These are phyloP conservation scores for Ceratocystis eucalypticola DNA, from an alignment of 2,329 filamentous ascomycete species.

Conservation along the genomic window DNA sequence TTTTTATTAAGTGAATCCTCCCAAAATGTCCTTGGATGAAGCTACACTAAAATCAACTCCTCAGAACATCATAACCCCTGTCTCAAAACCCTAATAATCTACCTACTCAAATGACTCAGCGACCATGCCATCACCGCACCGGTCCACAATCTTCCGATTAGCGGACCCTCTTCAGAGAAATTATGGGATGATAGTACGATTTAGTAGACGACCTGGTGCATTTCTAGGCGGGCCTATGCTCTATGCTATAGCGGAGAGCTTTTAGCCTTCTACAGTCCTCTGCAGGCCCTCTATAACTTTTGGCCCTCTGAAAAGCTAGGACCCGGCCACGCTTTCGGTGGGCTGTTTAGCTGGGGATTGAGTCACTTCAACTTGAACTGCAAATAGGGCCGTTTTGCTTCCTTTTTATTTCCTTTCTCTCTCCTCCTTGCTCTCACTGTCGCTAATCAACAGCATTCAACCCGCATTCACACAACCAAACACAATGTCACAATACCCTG, in stretches of 20 bases:
- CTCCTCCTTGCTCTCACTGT: too few relatives aligned
- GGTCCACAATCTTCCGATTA: conserved; percentile 11
- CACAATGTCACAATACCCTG: conserved; percentile 32
- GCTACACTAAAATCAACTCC: too few relatives aligned
- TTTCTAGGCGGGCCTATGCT: conserved; percentile 7
- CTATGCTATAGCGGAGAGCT: not conserved
- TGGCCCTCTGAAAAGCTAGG: too few relatives aligned
- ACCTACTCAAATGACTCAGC: too few relatives aligned
- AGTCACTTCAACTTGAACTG: not conserved
- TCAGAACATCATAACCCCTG: too few relatives aligned
- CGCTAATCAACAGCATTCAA: too few relatives aligned
- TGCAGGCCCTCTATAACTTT: too few relatives aligned
- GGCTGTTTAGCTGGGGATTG: not conserved
- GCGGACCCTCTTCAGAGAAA: conserved; percentile 6
- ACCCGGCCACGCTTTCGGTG: too few relatives aligned
- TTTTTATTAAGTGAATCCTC: too few relatives aligned
- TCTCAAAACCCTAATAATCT: too few relatives aligned
- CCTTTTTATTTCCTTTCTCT: not conserved
- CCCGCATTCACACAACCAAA: not conserved
- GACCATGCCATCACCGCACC: not conserved
- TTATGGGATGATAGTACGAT: not conserved
- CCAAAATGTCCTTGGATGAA: too few relatives aligned
- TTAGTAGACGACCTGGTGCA: conserved; percentile 1
- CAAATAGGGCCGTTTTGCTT: not conserved
- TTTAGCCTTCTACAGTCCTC: too few relatives aligned